phyloP scores from a whole-genome alignment of 495 filamentous ascomycete genomes.

The Trichocladium antarcticum region DNA sequence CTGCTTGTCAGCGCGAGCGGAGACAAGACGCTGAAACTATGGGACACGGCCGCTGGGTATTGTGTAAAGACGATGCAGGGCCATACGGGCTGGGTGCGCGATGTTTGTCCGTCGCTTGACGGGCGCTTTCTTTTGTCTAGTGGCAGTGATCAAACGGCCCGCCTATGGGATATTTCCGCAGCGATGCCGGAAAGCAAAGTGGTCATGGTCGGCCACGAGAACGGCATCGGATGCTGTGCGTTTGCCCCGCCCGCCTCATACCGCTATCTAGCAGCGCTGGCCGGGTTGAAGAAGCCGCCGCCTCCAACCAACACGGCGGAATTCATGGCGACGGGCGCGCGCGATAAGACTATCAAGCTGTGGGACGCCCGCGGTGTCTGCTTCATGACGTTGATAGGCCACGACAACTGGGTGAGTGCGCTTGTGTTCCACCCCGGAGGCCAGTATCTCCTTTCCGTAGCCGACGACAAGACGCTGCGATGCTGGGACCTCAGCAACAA shows the following conservation, averaged over 20 bases:
- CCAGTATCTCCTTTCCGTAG: constrained; percentile 74
- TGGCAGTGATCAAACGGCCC: constrained; percentile 66
- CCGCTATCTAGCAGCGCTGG: constrained; percentile 62
- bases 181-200: constrained; percentile 60
- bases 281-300: constrained; percentile 65
- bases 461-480: constrained; percentile 83
- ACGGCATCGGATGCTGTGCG: constrained; percentile 76
- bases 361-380: constrained; percentile 79
- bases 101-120: constrained; percentile 71
- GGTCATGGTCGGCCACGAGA: constrained; percentile 81
- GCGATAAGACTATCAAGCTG: constrained; percentile 84
- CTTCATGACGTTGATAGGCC: constrained; percentile 76
- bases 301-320: constrained; percentile 62
- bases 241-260: constrained; percentile 78
- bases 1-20: constrained; percentile 70
- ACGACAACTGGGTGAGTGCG: constrained; percentile 91
- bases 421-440: constrained; percentile 88
- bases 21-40: constrained; percentile 77
- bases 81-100: constrained; percentile 78
- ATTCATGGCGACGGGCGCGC: constrained; percentile 78
- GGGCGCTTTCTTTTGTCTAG: constrained; percentile 71
- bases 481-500: constrained; percentile 94
- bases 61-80: constrained; percentile 74
- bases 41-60: constrained; percentile 86
- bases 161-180: constrained; percentile 71